Evolutionary conservation across 768 basidiomycete species (phyloP), one percentile per base, ranked within the genome.

Genomic region (Collybia nuda): DNA sequence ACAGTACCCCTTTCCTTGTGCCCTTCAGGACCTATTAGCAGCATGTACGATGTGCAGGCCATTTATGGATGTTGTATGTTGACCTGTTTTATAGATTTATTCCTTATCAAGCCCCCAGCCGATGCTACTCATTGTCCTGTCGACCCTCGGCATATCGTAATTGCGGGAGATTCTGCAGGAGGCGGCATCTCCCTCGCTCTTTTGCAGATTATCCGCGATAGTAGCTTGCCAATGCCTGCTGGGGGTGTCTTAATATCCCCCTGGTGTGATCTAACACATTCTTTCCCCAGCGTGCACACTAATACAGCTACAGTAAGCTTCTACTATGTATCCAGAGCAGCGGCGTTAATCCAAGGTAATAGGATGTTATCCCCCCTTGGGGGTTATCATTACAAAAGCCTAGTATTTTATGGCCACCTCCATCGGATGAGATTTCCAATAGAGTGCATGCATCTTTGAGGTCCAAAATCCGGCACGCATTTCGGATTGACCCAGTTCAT

Each of bases 1-100:
- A 0, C 96, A 98, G 68, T 98, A 96, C 59, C 96, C 96, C 1
- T 98, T 97, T 64, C 96, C 96, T 12, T 93, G 91, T 56, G 91
- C 87, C 1, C 68, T 98, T 6, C 94, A 97, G 59, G 96, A 98
- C 66, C 72, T 85, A 28, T 62, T 98, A 9, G 90, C 96, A 2
- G 86, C 93, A 6, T 98, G 90, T 92, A 58, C 57, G 84, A 26
- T 11, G 23, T 26, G 17, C 18, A 22, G 35, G 15, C 23, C 15
- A 18, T 8, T 38, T 11, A 1, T 26, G 6, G 23, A 38, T 9
- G 17, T 35, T n/a, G 32, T 36, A 43, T 15, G 37, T 53, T 49
- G 15, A 51, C 43, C 24, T 28, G 24, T 17, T 18, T 18, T 22
- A 11, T 49, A 92, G 91, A 97, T 60, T 65, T 99, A 5, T 99